A percentile compares a stretch with the other conserved stretches of the same genome.
phyloP scores from a whole-genome alignment of 371 early-diverging fungal species.

The Gilbertella persicaria region DNA sequence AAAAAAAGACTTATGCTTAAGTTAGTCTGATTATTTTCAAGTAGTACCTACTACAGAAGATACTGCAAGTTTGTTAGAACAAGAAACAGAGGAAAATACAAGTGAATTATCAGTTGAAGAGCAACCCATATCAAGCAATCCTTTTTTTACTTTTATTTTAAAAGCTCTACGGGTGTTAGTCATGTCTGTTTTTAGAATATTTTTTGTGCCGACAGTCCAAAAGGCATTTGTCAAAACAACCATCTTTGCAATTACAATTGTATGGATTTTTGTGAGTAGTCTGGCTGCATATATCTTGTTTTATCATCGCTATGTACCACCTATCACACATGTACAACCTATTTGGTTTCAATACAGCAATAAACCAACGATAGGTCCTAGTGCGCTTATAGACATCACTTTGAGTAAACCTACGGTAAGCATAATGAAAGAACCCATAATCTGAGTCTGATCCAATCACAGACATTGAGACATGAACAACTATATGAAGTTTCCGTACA shows the following conservation, averaged over 20 bases:
- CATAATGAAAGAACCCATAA: not conserved
- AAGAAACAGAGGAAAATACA: too few relatives aligned
- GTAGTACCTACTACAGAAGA: too few relatives aligned
- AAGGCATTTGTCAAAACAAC: slow-evolving; percentile 36
- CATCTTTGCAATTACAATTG: slow-evolving; percentile 25
- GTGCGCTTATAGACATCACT: too few relatives aligned
- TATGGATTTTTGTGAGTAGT: slow-evolving; percentile 45
- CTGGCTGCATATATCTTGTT: slow-evolving; percentile 46
- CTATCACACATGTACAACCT: slow-evolving; percentile 43
- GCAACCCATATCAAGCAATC: too few relatives aligned
- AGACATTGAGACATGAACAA: slow-evolving; percentile 29
- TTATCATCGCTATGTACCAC: slow-evolving; percentile 48
- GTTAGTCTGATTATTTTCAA: too few relatives aligned
- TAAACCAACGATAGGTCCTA: not conserved
- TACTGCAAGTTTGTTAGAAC: too few relatives aligned
- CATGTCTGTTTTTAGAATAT: too few relatives aligned
- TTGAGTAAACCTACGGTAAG: too few relatives aligned
- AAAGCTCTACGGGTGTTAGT: too few relatives aligned
- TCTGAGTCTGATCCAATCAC: not conserved
- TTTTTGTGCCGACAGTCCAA: slow-evolving; percentile 43
- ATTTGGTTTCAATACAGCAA: slow-evolving; percentile 43
- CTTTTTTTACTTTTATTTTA: too few relatives aligned
- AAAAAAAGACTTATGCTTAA: too few relatives aligned
- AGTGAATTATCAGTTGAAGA: too few relatives aligned
- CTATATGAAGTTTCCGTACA: slow-evolving; percentile 59